Evolutionary conservation across 2,329 filamentous ascomycete species (phyloP), one percentile per base, ranked within the genome.

Genomic region (Aotearoamyces nothofagi): DNA sequence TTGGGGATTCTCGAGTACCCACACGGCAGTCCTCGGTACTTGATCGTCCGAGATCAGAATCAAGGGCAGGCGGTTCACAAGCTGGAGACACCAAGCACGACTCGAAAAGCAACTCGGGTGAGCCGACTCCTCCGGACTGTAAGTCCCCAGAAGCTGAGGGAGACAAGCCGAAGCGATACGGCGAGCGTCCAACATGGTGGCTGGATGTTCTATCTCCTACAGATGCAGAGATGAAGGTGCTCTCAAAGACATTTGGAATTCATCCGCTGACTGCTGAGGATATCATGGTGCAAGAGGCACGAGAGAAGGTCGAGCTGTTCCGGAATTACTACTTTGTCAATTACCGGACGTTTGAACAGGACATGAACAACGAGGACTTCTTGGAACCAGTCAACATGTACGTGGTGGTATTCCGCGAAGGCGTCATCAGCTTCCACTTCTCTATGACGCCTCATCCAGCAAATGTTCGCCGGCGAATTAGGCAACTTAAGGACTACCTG

Each of bases 311-410:
- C 1, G 90, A 98, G 52, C 65, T 98, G 1, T 98, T 98, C 61
- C 77, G 82, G 17, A 80, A 92, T 50, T 98, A 98, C 57, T 98
- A 98, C 54, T 94, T 98, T 46, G 82, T 98, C 56, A 96, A 93
- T 52, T 98, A 98, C 53, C 79, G 90, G 10, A 92, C 84, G 1
- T 98, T 98, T 47, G 90, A 98, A 50, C 90, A 96, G 51, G 90
- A 98, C 47, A 72, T 74, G 35, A 78, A 77, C 42, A 92, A 76
- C 49, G 81, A 90, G 33, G 76, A 92, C 47, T 93, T 92, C 50
- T 66, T 98, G 25, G 83, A 96, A 43, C 87, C 90, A 1, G 80
- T 98, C 46, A 93, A 96, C 54, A 83, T 98, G 68, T 98, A 96
- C 46, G 79, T 94, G 19, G 78, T 96, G 6, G 90, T 98, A 7